A percentile compares a stretch with the other conserved stretches of the same genome.
Conservation (phyloP, 176 grass and related monocot species). For the Chrysopogon serrulatus region DNA sequence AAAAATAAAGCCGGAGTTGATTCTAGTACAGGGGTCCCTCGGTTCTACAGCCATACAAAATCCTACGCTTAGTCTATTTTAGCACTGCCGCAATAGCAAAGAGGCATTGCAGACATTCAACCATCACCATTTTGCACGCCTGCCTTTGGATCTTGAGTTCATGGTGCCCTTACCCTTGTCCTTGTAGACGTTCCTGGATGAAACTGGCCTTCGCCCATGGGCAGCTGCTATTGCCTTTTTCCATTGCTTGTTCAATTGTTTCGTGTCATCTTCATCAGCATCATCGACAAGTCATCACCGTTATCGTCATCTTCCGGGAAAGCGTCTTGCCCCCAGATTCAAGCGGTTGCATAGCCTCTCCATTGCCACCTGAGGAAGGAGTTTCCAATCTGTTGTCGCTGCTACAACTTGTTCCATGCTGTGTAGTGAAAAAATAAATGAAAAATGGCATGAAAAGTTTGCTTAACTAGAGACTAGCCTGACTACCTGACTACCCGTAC, state of each 20-base stretch:
- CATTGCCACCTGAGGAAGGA: background rate
- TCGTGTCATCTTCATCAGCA: conserved; percentile 31
- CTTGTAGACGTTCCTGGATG: conserved; percentile 80
- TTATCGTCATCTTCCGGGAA: background rate
- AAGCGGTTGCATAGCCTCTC: conserved; percentile 2
- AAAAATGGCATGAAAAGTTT: background rate
- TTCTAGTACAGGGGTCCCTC: background rate
- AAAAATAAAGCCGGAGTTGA: background rate
- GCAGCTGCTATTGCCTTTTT: too few relatives aligned
- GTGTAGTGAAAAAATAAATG: background rate
- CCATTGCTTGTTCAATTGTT: too few relatives aligned
- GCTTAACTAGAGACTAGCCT: background rate
- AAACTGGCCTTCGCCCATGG: conserved; percentile 3
- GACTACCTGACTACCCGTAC: background rate
- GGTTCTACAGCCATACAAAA: background rate
- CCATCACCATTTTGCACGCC: conserved; percentile 52
- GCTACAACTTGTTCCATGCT: conserved; percentile 32
- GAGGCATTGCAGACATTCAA: background rate
- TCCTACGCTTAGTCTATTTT: background rate
- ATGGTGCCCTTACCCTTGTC: conserved; percentile 77
- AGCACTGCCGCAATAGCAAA: background rate
- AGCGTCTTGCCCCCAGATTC: conserved; percentile 25
- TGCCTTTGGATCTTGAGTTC: conserved; percentile 85
- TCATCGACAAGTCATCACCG: conserved; percentile 11
- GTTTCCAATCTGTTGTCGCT: background rate